Conservation (phyloP, 2,329 filamentous ascomycete species). For the Aspergillus flavus region DNA sequence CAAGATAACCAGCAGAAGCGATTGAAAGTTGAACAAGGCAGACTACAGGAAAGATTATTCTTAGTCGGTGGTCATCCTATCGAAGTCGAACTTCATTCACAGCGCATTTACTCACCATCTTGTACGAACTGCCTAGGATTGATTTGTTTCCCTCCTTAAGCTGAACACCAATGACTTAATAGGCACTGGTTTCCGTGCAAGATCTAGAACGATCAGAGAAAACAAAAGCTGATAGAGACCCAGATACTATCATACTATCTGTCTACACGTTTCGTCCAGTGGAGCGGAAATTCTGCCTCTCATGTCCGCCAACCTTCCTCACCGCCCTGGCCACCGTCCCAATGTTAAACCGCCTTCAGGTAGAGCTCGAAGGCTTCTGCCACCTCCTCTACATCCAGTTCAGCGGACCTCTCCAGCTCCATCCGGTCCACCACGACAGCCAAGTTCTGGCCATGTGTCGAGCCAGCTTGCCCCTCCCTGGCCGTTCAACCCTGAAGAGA, state of each 20-base stretch:
- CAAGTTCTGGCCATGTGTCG: slow-evolving; percentile 22
- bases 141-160: not conserved
- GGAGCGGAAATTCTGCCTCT: slow-evolving; percentile 19
- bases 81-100: not conserved
- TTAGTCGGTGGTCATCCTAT: not conserved
- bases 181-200: not conserved
- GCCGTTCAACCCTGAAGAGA: slow-evolving; percentile 26
- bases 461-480: slow-evolving; percentile 22
- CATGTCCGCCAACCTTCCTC: slow-evolving; percentile 19
- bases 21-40: slow-evolving; percentile 98
- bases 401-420: slow-evolving; percentile 1
- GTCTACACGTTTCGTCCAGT: not conserved
- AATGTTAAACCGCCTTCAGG: not conserved
- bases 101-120: slow-evolving; percentile 32
- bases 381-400: slow-evolving; percentile 2
- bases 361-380: not conserved
- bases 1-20: slow-evolving; percentile 88
- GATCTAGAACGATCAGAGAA: not conserved
- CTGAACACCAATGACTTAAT: not conserved
- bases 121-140: slow-evolving; percentile 7
- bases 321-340: slow-evolving; percentile 16
- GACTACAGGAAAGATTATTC: slow-evolving; percentile 59
- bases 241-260: not conserved
- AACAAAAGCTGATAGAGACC: not conserved
- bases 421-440: slow-evolving; percentile 5